phyloP scores from a whole-genome alignment of 768 basidiomycete genomes.

The Gloeostereum incarnatum region DNA sequence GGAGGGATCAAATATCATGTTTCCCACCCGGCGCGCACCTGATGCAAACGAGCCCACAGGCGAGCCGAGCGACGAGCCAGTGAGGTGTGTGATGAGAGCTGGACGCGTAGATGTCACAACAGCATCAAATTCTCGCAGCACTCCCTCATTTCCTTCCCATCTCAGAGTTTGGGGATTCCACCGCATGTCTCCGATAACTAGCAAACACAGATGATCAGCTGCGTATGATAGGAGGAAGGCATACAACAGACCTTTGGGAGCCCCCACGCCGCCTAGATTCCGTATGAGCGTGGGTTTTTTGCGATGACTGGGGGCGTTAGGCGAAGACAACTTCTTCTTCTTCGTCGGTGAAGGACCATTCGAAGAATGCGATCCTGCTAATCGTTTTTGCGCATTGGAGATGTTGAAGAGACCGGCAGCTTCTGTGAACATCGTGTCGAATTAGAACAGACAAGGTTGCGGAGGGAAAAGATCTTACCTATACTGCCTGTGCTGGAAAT shows the following conservation, averaged over 20 bases:
- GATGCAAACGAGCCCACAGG: constrained; percentile 66
- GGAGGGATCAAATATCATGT: constrained; percentile 95
- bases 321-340: constrained; percentile 42
- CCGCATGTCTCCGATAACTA: constrained; percentile 94
- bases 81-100: constrained; percentile 90
- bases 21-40: constrained; percentile 86
- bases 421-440: constrained; percentile 11
- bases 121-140: constrained; percentile 84
- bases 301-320: constrained; percentile 36
- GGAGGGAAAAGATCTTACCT: constrained; percentile 2
- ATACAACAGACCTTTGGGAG: constrained; percentile 59
- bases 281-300: constrained; percentile 86
- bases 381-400: constrained; percentile 48
- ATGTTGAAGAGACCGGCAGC: constrained; percentile 25
- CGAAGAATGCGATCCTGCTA: constrained; percentile 39
- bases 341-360: constrained; percentile 33
- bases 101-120: constrained; percentile 82
- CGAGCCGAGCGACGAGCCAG: constrained; percentile 79
- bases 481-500: constrained; percentile 30
- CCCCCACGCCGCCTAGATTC: constrained; percentile 58
- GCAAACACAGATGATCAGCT: constrained; percentile 9
- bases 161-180: constrained; percentile 88
- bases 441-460: not conserved
- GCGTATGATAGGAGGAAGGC: constrained; percentile 1
- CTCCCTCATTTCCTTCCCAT: constrained; percentile 97